Base-by-base conservation (phyloP, 2,329 filamentous ascomycete species). In the Hypoxylon sp. region DNA sequence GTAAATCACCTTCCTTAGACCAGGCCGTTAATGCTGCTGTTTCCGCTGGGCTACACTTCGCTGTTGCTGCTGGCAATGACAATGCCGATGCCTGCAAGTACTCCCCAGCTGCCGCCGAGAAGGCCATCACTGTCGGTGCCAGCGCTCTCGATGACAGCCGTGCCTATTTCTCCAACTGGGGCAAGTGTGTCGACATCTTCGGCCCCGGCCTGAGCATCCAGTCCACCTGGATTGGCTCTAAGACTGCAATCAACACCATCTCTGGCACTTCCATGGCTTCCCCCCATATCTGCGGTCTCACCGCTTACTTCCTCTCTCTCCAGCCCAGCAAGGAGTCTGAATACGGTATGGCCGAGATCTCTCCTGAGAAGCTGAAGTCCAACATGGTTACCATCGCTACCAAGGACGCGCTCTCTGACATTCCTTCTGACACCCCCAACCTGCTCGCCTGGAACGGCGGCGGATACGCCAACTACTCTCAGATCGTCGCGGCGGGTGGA, bases 121-220 rank as follows among this genome's bases (percentile, higher is more conserved):
- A 96, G 76, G 94, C 95, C 71, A 88, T 99, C 78, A 99, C 95
- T 62, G 95, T 99, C 68, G 96, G 94, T 81, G 95, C 95, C 71
- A 97, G 93, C 47, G 95, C 92, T 72, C 88, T 99, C 64, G 88
- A 91, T 75, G 95, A 99, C 78, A 92, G 93, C 85, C 94, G 95
- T 82, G 95, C 95, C 70, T 99, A 98, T 88, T 99, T 99, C 89
- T 99, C 96, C 88, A 99, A 99, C 91, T 98, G 90, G 81, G 95
- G 95, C 80, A 95, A 94, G 87, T 99, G 95, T 88, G 97, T 94
- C 79, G 95, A 99, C 82, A 97, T 99, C 86, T 99, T 99, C 76
- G 95, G 94, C 68, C 95, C 95, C 65, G 95, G 95, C 76, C 87
- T 97, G 75, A 97, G 93, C 89, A 97, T 99, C 75, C 88, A 92